Conservation (phyloP, 1,284 basidiomycete genomes). For the Ustilago tritici region DNA sequence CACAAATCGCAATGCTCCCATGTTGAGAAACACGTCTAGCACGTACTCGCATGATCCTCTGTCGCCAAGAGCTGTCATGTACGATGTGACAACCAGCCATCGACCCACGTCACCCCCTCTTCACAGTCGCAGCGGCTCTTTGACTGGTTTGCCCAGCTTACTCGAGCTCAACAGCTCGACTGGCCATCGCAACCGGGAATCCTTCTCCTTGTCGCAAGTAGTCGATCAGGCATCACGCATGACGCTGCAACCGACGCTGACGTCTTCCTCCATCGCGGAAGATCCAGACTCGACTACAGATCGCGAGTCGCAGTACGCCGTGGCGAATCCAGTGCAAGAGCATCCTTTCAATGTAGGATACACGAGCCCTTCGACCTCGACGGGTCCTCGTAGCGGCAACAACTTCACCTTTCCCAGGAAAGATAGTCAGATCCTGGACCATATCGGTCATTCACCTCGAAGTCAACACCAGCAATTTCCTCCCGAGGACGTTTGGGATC, state of each 20-base stretch:
- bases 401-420: neutral
- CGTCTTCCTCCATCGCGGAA: slow-evolving; percentile 15
- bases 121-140: slow-evolving; percentile 37
- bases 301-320: slow-evolving; percentile 15
- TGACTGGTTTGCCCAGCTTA: slow-evolving; percentile 53
- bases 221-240: slow-evolving; percentile 38
- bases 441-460: slow-evolving; percentile 23
- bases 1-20: slow-evolving; percentile 2
- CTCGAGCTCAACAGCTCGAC: slow-evolving; percentile 44
- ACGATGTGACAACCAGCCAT: slow-evolving; percentile 64
- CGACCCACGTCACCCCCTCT: slow-evolving; percentile 60
- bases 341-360: slow-evolving; percentile 41
- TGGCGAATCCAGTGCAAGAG: slow-evolving; percentile 16
- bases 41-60: slow-evolving; percentile 23
- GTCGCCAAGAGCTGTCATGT: slow-evolving; percentile 58
- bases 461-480: slow-evolving; percentile 18
- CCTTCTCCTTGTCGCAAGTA: slow-evolving; percentile 49
- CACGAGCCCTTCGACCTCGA: slow-evolving; percentile 15
- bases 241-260: slow-evolving; percentile 16
- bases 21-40: slow-evolving; percentile 19
- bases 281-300: slow-evolving; percentile 14
- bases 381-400: slow-evolving; percentile 3
- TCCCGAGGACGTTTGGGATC: slow-evolving; percentile 38
- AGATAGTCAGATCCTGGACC: neutral
- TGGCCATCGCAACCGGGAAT: slow-evolving; percentile 29